These are phyloP conservation scores for Leccinellum luteum DNA, from an alignment of 768 basidiomycete genomes.

Conservation along the genomic window DNA sequence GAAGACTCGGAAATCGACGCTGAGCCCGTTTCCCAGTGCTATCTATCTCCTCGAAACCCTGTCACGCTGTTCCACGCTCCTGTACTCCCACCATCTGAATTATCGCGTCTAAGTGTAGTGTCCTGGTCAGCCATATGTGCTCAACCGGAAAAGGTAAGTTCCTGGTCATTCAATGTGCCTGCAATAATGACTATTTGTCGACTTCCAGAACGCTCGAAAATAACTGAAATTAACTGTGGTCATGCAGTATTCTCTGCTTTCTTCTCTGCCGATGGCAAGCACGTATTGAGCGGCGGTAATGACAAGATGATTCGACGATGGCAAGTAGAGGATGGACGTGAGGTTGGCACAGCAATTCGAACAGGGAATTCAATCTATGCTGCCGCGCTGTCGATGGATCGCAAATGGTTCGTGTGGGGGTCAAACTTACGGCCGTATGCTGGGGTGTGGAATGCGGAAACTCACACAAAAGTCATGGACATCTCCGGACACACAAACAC, in stretches of 20 bases:
- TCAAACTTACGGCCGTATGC: neutral
- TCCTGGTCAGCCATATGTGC: neutral
- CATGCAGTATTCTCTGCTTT: neutral
- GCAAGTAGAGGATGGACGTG: neutral
- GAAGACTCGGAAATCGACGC: no score
- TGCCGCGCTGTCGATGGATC: neutral
- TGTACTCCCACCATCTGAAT: no score
- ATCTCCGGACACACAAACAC: neutral
- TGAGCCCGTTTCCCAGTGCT: no score
- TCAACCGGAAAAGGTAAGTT: neutral
- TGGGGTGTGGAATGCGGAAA: neutral
- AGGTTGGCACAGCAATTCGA: neutral
- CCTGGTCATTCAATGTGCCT: no score
- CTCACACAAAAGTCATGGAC: neutral
- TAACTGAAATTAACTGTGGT: neutral
- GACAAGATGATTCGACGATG: constrained; percentile 1
- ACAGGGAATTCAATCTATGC: neutral
- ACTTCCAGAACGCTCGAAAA: neutral
- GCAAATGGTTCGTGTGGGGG: neutral
- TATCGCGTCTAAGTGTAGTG: neutral
- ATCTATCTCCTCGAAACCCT: no score
- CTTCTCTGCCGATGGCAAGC: neutral
- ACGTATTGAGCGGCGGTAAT: neutral
- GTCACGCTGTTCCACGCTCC: no score
- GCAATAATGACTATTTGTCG: neutral